Conservation (phyloP, 768 basidiomycete genomes). For the Leucocoprinus birnbaumii region DNA sequence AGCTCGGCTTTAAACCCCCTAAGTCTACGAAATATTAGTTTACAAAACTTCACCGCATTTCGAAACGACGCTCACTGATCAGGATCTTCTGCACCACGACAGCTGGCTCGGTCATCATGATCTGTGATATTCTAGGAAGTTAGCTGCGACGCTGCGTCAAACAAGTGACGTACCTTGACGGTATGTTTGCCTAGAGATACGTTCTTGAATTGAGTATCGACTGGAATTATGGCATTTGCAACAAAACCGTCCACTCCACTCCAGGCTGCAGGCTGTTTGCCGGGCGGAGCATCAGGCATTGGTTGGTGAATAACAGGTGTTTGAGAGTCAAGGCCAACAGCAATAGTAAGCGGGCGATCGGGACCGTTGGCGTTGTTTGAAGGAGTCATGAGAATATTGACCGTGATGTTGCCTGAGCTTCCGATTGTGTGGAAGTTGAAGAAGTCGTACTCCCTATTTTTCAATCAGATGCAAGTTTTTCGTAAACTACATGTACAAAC, state of each 20-base stretch:
- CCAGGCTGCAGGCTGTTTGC: slow-evolving; percentile 43
- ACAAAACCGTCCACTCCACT: slow-evolving; percentile 46
- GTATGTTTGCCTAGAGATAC: slow-evolving; percentile 52
- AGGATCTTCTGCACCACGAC: slow-evolving; percentile 61
- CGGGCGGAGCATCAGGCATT: slow-evolving; percentile 47
- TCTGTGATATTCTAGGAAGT: slow-evolving; percentile 19
- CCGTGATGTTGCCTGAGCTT: slow-evolving; percentile 39
- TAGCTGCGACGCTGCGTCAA: not conserved
- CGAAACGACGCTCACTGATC: slow-evolving; percentile 35
- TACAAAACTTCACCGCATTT: not conserved
- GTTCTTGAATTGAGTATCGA: slow-evolving; percentile 35
- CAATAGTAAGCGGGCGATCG: slow-evolving; percentile 46
- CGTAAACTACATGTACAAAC: not conserved
- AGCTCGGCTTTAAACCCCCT: slow-evolving; percentile 51
- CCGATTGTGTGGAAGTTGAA: slow-evolving; percentile 50
- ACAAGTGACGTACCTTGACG: slow-evolving; percentile 39
- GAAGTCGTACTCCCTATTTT: slow-evolving; percentile 60
- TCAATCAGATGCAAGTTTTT: not conserved
- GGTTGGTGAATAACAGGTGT: slow-evolving; percentile 30
- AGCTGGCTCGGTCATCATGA: slow-evolving; percentile 55
- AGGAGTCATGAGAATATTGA: slow-evolving; percentile 45
- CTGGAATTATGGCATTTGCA: slow-evolving; percentile 44
- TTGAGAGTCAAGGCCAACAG: slow-evolving; percentile 44
- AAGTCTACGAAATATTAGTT: slow-evolving; percentile 34
- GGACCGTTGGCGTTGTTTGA: slow-evolving; percentile 49